Percentiles rank a stretch among this genome's conserved stretches.
These are phyloP conservation scores for Solidago caesia DNA, from an alignment of 129 eudicot species.

Conservation along the genomic window DNA sequence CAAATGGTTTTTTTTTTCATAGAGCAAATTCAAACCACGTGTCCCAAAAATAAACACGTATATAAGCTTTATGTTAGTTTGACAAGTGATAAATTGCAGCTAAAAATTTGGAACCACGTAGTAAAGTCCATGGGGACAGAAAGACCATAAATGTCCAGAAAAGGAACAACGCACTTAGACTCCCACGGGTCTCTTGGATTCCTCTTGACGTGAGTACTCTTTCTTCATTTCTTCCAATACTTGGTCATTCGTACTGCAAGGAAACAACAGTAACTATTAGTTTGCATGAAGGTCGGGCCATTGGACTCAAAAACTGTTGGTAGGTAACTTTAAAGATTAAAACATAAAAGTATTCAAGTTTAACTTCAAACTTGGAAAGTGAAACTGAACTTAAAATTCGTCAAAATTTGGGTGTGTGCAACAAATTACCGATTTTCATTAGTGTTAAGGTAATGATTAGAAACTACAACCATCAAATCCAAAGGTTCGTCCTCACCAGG, in stretches of 20 bases:
- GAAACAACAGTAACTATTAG: neutral
- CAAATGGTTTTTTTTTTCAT: neutral
- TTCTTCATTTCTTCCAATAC: conserved; percentile 92
- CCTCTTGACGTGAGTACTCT: conserved; percentile 67
- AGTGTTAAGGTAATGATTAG: neutral
- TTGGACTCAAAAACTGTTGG: neutral
- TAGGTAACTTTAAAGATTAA: neutral
- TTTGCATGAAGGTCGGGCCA: neutral
- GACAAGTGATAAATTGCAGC: conserved; percentile 4
- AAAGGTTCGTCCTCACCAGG: too few relatives aligned
- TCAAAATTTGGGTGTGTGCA: neutral
- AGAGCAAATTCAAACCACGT: neutral
- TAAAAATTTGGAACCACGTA: neutral
- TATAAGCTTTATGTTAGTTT: neutral
- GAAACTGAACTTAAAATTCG: neutral
- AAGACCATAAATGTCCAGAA: conserved; percentile 2
- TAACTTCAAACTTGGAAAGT: neutral
- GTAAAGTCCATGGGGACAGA: neutral
- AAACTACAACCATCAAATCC: neutral
- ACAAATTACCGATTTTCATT: conserved; percentile 1
- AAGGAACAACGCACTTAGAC: conserved; percentile 25
- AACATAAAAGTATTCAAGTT: neutral
- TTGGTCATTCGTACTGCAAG: conserved; percentile 72
- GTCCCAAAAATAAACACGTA: neutral
- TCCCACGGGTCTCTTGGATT: conserved; percentile 47